These are phyloP conservation scores for Fraxinus albicans DNA, from an alignment of 305 asterid species.

Conservation along the genomic window DNA sequence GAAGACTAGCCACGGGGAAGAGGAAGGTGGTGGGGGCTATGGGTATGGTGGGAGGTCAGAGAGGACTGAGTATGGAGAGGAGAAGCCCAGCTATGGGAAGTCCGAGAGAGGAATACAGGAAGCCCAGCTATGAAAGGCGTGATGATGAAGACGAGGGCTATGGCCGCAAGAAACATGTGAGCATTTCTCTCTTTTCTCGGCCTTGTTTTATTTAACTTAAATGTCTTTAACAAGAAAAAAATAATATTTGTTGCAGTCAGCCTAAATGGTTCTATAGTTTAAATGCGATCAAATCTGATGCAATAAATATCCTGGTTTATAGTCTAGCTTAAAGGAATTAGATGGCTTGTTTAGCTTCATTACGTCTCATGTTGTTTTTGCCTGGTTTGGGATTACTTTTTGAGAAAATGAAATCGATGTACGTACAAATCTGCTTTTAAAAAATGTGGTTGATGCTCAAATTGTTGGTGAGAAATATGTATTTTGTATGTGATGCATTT, in stretches of 20 bases:
- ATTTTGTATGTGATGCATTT: neutral
- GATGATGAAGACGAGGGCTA: conserved; percentile 43
- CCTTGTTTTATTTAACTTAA: neutral
- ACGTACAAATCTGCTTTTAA: neutral
- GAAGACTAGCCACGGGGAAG: conserved; percentile 33
- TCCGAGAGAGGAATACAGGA: conserved; percentile 59
- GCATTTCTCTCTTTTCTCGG: neutral
- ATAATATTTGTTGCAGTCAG: neutral
- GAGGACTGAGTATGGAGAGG: conserved; percentile 43
- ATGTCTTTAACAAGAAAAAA: neutral
- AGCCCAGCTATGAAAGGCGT: conserved; percentile 63
- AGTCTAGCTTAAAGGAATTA: neutral
- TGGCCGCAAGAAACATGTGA: conserved; percentile 52
- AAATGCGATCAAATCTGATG: neutral
- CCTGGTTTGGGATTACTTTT: neutral
- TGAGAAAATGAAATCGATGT: neutral
- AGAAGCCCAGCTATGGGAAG: conserved; percentile 66
- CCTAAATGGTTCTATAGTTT: neutral
- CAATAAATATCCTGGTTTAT: neutral
- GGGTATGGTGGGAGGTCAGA: conserved; percentile 36
- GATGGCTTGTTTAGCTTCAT: neutral
- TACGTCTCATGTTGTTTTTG: neutral
- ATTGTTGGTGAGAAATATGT: neutral
- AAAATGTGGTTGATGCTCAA: neutral
- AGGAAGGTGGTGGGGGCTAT: conserved; percentile 25